Conservation (phyloP, 192 early-diverging fungal genomes). For the Haplosporangium gracile region DNA sequence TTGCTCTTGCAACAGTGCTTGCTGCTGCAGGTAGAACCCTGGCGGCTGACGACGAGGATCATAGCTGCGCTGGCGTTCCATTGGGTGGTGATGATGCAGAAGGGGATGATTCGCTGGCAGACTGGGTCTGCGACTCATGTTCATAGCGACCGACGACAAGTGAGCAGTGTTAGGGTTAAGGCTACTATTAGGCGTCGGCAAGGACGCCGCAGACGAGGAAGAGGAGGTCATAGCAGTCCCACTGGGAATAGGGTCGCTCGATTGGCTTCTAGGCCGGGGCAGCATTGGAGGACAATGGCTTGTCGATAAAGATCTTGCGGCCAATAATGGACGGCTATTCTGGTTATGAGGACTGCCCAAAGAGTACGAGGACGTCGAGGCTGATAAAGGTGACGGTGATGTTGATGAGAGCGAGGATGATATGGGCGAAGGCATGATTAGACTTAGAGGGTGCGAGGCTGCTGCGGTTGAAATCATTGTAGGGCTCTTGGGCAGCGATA, state of each 20-base stretch:
- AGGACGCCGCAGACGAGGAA: neutral
- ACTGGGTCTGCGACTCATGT: conserved; percentile 29
- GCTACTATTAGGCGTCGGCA: neutral
- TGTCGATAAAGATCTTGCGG: neutral
- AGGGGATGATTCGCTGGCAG: conserved; percentile 30
- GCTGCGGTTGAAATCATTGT: conserved; percentile 32
- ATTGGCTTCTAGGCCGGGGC: neutral
- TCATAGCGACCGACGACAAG: conserved; percentile 5
- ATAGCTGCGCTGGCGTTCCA: conserved; percentile 18
- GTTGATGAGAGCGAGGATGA: neutral
- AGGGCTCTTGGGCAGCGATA: neutral
- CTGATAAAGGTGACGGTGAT: neutral
- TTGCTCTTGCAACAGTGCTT: conserved; percentile 8
- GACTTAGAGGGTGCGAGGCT: conserved; percentile 25
- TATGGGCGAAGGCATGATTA: conserved; percentile 21
- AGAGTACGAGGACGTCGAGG: no score
- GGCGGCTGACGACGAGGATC: conserved; percentile 17
- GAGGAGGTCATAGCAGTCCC: neutral
- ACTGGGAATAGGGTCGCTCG: neutral
- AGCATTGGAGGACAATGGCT: neutral
- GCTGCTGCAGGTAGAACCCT: conserved; percentile 26
- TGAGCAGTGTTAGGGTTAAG: conserved; percentile 13
- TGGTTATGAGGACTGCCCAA: neutral
- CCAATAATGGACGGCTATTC: neutral
- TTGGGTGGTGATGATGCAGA: conserved; percentile 6